phyloP scores from a whole-genome alignment of 2,329 filamentous ascomycete genomes.

The Exophiala aquamarina region DNA sequence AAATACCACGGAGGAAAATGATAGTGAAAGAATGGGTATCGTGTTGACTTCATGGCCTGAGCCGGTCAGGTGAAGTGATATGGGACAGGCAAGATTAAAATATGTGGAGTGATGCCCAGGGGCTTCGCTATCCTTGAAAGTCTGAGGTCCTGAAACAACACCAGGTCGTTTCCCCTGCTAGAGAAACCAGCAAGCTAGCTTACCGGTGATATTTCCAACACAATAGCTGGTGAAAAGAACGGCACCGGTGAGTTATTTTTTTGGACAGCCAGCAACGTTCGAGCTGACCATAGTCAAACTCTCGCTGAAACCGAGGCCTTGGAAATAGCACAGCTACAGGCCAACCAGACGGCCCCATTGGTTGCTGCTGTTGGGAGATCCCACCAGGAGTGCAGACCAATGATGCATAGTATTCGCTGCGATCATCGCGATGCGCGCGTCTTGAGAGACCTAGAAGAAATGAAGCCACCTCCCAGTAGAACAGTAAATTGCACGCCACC shows the following conservation, averaged over 20 bases:
- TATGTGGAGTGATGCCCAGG: constrained; percentile 52
- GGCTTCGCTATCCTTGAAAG: constrained; percentile 50
- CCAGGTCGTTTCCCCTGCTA: background rate
- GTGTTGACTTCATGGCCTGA: too few relatives aligned
- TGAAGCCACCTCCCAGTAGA: constrained; percentile 50
- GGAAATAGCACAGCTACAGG: constrained; percentile 58
- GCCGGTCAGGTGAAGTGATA: too few relatives aligned
- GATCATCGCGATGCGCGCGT: constrained; percentile 56
- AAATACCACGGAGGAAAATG: too few relatives aligned
- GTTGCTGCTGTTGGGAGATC: constrained; percentile 46
- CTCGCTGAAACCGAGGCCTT: constrained; percentile 55
- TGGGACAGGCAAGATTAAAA: constrained; percentile 35
- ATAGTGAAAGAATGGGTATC: too few relatives aligned
- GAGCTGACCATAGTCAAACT: constrained; percentile 54
- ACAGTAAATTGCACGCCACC: constrained; percentile 58
- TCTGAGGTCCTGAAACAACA: constrained; percentile 40
- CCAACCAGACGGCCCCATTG: constrained; percentile 60
- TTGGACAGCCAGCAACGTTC: constrained; percentile 56
- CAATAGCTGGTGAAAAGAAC: constrained; percentile 57
- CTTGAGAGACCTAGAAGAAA: constrained; percentile 53
- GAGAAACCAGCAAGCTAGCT: background rate
- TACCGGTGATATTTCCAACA: constrained; percentile 55
- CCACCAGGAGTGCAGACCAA: constrained; percentile 55
- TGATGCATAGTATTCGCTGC: constrained; percentile 56
- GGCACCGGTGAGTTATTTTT: constrained; percentile 55